These are phyloP conservation scores for Phyllosticta citriasiana DNA, from an alignment of 2,329 filamentous ascomycete genomes.

Conservation along the genomic window DNA sequence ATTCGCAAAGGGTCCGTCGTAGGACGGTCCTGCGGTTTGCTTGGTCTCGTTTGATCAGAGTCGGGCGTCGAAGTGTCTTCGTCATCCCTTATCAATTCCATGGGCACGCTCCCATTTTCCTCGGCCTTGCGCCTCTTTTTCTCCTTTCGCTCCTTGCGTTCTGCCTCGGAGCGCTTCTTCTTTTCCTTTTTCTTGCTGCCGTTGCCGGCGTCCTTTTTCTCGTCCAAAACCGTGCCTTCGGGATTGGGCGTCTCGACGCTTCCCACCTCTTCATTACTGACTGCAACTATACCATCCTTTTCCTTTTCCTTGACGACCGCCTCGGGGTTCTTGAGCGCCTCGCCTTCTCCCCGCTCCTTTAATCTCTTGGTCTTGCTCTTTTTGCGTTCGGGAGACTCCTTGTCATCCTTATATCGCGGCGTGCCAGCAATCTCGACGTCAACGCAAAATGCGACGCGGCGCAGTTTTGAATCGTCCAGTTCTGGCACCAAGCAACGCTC, in stretches of 20 bases:
- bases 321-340: constrained; percentile 59
- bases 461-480: constrained; percentile 68
- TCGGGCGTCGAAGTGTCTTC: constrained; percentile 23
- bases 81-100: constrained; percentile 67
- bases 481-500: constrained; percentile 72
- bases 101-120: constrained; percentile 74
- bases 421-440: constrained; percentile 93
- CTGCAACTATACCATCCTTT: constrained; percentile 31
- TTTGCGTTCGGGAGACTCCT: constrained; percentile 36
- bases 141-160: constrained; percentile 85
- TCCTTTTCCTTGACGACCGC: constrained; percentile 46
- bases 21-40: constrained; percentile 53
- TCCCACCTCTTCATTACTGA: constrained; percentile 28
- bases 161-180: constrained; percentile 89
- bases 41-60: constrained; percentile 23
- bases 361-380: constrained; percentile 45
- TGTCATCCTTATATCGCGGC: constrained; percentile 61
- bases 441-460: constrained; percentile 88
- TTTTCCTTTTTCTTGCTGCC: constrained; percentile 77
- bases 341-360: constrained; percentile 62
- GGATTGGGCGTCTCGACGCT: constrained; percentile 33
- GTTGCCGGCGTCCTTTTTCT: constrained; percentile 21
- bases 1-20: constrained; percentile 88
- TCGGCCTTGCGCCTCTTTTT: constrained; percentile 76
- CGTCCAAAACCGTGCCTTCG: constrained; percentile 24